These are phyloP conservation scores for Heterobasidion irregulare DNA, from an alignment of 1,284 basidiomycete species.

Conservation along the genomic window DNA sequence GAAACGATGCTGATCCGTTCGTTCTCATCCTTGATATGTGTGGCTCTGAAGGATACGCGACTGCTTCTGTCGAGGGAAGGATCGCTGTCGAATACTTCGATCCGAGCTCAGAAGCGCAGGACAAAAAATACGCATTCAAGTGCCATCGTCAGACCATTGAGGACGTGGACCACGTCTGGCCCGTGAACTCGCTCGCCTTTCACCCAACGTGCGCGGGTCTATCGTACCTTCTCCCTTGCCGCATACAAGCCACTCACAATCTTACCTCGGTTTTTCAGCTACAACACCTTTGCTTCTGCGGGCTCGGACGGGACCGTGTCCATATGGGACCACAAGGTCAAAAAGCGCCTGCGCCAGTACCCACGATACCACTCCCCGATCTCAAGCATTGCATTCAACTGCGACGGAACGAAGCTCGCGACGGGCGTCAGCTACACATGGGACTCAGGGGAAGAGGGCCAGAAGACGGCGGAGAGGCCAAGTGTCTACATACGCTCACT, in stretches of 20 bases:
- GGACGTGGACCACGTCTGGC: conserved; percentile 97
- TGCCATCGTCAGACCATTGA: conserved; percentile 89
- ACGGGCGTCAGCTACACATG: conserved; percentile 81
- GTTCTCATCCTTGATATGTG: not conserved
- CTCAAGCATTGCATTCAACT: conserved; percentile 73
- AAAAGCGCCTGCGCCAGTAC: conserved; percentile 90
- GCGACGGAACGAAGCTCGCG: conserved; percentile 75
- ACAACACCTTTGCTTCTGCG: conserved; percentile 92
- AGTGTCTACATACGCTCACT: conserved; percentile 26
- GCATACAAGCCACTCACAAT: not conserved
- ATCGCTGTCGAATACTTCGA: conserved; percentile 98
- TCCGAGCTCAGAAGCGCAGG: conserved; percentile 65
- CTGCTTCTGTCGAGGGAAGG: conserved; percentile 89
- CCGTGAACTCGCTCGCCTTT: conserved; percentile 92
- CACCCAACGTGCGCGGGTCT: conserved; percentile 63
- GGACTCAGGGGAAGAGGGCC: conserved; percentile 76
- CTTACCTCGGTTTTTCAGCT: conserved; percentile 31
- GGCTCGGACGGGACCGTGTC: conserved; percentile 90
- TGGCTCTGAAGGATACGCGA: conserved; percentile 70
- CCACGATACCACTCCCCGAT: conserved; percentile 72
- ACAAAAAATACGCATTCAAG: conserved; percentile 97
- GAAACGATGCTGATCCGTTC: not conserved
- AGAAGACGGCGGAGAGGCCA: conserved; percentile 35
- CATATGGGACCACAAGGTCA: conserved; percentile 95
- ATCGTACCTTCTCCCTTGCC: not conserved